Percentiles rank a stretch among this genome's conserved stretches.
Evolutionary conservation across 2,329 filamentous ascomycete genomes (phyloP).

Genomic region (Epichloe brachyelytri): DNA sequence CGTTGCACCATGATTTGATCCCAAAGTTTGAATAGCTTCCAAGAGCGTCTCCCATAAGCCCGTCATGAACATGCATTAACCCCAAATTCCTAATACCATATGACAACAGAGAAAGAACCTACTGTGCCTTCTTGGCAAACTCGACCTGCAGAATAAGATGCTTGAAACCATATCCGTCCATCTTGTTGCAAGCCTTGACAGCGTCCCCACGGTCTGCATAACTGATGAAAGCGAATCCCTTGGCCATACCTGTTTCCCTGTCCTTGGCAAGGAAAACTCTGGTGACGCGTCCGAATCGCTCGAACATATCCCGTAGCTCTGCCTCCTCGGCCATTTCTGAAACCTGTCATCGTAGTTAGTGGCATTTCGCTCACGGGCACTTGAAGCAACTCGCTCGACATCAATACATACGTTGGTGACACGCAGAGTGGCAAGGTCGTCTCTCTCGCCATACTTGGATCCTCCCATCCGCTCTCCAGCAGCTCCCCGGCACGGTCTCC

Average conservation of each 20-base stretch:
- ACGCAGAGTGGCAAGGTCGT: constrained; percentile 89
- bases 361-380: constrained; percentile 14
- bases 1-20: background rate
- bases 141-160: constrained; percentile 79
- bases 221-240: constrained; percentile 98
- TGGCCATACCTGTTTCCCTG: constrained; percentile 86
- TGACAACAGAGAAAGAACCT: constrained; percentile 13
- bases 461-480: constrained; percentile 67
- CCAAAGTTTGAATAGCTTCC: background rate
- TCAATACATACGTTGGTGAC: constrained; percentile 81
- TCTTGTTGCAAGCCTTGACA: constrained; percentile 85
- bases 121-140: constrained; percentile 64
- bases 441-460: constrained; percentile 83
- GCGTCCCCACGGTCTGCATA: constrained; percentile 85
- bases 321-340: constrained; percentile 94
- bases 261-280: constrained; percentile 98
- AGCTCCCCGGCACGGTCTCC: constrained; percentile 44
- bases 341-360: constrained; percentile 40
- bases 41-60: background rate
- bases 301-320: constrained; percentile 95
- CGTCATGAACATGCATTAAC: constrained; percentile 4
- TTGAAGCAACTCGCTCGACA: background rate
- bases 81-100: constrained; percentile 1
- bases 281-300: constrained; percentile 90
- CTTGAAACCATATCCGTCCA: constrained; percentile 90